phyloP scores from a whole-genome alignment of 2,329 filamentous ascomycete species.

The Capronia coronata region DNA sequence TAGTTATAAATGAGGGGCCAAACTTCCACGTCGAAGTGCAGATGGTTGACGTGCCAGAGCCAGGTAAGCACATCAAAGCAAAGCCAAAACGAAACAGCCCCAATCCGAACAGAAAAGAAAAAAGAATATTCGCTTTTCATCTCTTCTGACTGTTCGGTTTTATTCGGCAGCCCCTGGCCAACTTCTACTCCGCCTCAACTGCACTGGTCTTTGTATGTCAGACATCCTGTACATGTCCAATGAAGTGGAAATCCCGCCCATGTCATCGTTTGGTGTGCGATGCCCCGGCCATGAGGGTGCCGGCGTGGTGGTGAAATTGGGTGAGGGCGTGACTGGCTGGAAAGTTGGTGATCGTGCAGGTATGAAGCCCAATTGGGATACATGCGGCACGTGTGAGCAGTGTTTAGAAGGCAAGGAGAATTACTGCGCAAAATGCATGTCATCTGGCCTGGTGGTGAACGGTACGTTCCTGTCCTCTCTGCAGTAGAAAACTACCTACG shows the following conservation, averaged over 20 bases:
- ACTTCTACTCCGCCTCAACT: conserved; percentile 50
- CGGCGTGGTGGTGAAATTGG: conserved; percentile 36
- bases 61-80: too few relatives aligned
- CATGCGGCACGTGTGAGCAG: conserved; percentile 33
- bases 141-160: too few relatives aligned
- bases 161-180: conserved; percentile 36
- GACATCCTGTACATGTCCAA: conserved; percentile 51
- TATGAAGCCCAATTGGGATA: conserved; percentile 36
- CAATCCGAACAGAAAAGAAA: too few relatives aligned
- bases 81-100: too few relatives aligned
- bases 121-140: too few relatives aligned
- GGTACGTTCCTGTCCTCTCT: conserved; percentile 35
- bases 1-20: too few relatives aligned
- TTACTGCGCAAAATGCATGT: conserved; percentile 5
- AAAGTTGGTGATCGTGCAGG: conserved; percentile 32
- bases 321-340: conserved; percentile 29
- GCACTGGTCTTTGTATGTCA: conserved; percentile 52
- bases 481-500: conserved; percentile 34
- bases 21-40: too few relatives aligned
- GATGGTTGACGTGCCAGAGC: too few relatives aligned
- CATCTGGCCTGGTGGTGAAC: conserved; percentile 24
- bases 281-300: conserved; percentile 44
- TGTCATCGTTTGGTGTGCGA: conserved; percentile 15
- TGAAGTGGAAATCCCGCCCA: conserved; percentile 6
- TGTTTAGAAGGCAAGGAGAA: conserved; percentile 29